Evolutionary conservation across 2,329 filamentous ascomycete species (phyloP).

Genomic region (Aspergillus latus): DNA sequence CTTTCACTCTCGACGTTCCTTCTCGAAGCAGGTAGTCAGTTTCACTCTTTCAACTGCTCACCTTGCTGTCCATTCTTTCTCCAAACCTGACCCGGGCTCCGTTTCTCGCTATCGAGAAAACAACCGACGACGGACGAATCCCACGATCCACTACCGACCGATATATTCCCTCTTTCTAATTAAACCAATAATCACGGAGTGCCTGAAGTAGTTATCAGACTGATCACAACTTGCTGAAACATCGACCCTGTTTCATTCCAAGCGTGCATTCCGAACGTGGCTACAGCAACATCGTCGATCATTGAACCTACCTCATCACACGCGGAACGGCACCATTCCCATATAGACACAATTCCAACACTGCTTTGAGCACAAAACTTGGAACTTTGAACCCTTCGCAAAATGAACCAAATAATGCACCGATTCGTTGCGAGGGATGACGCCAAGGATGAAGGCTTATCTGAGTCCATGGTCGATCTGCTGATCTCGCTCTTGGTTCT

Average conservation of each 20-base stretch:
- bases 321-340: background rate
- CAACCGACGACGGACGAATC: slow-evolving; percentile 16
- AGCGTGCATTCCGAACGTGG: background rate
- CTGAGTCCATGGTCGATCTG: slow-evolving; percentile 67
- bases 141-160: slow-evolving; percentile 14
- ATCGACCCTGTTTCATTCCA: background rate
- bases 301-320: slow-evolving; percentile 13
- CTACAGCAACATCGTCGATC: slow-evolving; percentile 11
- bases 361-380: background rate
- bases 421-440: slow-evolving; percentile 53
- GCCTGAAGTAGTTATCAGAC: background rate
- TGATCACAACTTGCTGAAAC: background rate
- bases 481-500: slow-evolving; percentile 78
- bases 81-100: slow-evolving; percentile 19
- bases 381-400: background rate
- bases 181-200: slow-evolving; percentile 5
- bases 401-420: slow-evolving; percentile 39
- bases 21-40: slow-evolving; percentile 50
- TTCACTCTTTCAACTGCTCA: slow-evolving; percentile 66
- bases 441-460: slow-evolving; percentile 51
- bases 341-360: slow-evolving; percentile 1
- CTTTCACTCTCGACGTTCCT: slow-evolving; percentile 27
- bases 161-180: slow-evolving; percentile 22
- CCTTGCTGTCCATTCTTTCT: slow-evolving; percentile 52
- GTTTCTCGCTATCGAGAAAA: slow-evolving; percentile 13